A percentile compares a stretch with the other conserved stretches of the same genome.
phyloP scores from a whole-genome alignment of 2,329 filamentous ascomycete species.

The Microsporum ferrugineum region DNA sequence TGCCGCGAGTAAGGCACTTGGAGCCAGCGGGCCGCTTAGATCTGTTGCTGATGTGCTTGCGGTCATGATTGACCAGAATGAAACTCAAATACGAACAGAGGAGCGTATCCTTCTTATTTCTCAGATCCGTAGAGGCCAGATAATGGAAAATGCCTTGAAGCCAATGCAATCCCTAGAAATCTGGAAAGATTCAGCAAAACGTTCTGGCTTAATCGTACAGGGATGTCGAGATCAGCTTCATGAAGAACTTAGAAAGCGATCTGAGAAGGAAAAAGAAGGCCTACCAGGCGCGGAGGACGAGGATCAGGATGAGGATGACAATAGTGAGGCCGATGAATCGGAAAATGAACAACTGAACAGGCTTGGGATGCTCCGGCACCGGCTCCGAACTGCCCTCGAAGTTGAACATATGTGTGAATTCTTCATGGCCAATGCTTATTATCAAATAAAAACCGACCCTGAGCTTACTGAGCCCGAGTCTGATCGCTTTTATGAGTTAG shows the following conservation, averaged over 20 bases:
- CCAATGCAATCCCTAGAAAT: constrained; percentile 57
- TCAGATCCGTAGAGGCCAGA: constrained; percentile 60
- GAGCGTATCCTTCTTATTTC: constrained; percentile 55
- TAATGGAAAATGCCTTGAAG: constrained; percentile 62
- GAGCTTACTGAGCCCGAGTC: constrained; percentile 55
- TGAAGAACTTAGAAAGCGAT: constrained; percentile 30
- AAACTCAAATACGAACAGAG: constrained; percentile 53
- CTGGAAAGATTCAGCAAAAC: constrained; percentile 51
- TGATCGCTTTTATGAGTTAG: constrained; percentile 53
- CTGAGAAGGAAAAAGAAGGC: constrained; percentile 10
- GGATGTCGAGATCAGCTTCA: constrained; percentile 54
- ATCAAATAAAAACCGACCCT: constrained; percentile 65
- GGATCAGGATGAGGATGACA: constrained; percentile 26
- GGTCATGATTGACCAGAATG: constrained; percentile 82
- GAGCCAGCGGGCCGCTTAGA: constrained; percentile 57
- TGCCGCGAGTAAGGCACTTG: constrained; percentile 52
- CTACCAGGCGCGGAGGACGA: constrained; percentile 4
- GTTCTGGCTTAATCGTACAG: constrained; percentile 40
- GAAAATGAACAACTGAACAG: constrained; percentile 32
- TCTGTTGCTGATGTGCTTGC: constrained; percentile 80
- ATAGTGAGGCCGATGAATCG: constrained; percentile 27
- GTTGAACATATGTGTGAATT: constrained; percentile 72
- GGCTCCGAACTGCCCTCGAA: constrained; percentile 62
- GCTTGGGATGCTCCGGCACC: constrained; percentile 49
- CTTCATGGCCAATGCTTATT: constrained; percentile 73